Evolutionary conservation across 805 yeast species (phyloP).

Genomic region (Ogataea angusta): DNA sequence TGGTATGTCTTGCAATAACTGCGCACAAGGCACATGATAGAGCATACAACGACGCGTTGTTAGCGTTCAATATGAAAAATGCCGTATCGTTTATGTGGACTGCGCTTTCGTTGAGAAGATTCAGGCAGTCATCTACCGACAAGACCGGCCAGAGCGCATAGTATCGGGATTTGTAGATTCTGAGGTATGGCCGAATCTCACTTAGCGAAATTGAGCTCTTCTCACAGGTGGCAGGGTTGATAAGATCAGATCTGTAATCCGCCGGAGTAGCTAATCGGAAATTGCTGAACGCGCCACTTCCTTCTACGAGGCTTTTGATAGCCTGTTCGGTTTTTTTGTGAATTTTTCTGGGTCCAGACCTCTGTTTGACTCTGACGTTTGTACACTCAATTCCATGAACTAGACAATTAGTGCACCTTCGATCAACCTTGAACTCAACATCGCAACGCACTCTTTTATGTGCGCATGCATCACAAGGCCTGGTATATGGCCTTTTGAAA

Average conservation of each 20-base stretch:
- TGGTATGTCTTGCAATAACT: background rate
- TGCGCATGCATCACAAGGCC: background rate
- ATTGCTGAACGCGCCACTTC: background rate
- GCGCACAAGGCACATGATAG: background rate
- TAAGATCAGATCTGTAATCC: background rate
- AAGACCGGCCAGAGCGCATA: slow-evolving; percentile 1
- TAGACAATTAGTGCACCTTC: background rate
- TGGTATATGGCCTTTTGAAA: background rate
- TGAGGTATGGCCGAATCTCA: background rate
- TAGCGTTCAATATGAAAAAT: background rate
- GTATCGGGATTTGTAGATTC: background rate
- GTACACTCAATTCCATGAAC: background rate
- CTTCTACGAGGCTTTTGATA: background rate
- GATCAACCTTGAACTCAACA: background rate
- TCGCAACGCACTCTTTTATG: background rate
- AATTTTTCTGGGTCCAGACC: background rate
- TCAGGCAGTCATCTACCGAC: background rate
- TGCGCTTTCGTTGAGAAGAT: background rate
- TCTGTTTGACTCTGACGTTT: background rate
- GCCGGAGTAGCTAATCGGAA: no score
- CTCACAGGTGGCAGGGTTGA: background rate
- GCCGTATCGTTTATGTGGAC: background rate
- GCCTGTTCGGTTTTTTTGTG: background rate
- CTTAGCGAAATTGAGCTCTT: background rate
- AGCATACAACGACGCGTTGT: background rate